Conservation (phyloP, 2,329 filamentous ascomycete species). For the Penicillium sp. region DNA sequence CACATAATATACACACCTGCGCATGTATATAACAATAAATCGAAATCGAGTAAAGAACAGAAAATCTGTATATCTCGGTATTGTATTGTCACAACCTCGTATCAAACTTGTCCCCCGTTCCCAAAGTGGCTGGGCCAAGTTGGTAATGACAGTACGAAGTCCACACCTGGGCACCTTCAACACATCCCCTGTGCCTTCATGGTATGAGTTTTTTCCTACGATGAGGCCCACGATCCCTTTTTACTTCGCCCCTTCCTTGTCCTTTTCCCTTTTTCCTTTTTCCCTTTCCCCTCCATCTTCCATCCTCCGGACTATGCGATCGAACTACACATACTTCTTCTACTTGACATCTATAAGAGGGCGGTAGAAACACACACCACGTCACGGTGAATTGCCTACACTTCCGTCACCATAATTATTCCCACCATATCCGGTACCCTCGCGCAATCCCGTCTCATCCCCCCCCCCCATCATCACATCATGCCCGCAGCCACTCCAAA, state of each 20-base stretch:
- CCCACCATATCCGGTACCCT: conserved; percentile 1
- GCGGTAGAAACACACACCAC: conserved; percentile 14
- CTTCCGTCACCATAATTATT: conserved; percentile 8
- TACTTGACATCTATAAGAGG: conserved; percentile 28
- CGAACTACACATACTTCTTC: conserved; percentile 29
- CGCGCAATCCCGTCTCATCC: background rate
- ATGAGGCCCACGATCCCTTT: conserved; percentile 27
- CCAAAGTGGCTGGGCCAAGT: background rate
- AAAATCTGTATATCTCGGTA: background rate
- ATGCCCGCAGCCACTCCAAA: conserved; percentile 30
- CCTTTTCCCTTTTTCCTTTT: conserved; percentile 15
- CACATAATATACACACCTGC: background rate
- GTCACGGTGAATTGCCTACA: conserved; percentile 21
- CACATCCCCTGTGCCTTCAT: conserved; percentile 16
- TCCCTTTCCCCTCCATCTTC: conserved; percentile 14
- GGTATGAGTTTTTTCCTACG: background rate
- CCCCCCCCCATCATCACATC: conserved; percentile 9
- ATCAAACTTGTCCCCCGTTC: background rate
- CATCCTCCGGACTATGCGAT: conserved; percentile 29
- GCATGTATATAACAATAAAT: background rate
- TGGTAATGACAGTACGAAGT: conserved; percentile 4
- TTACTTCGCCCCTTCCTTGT: conserved; percentile 18
- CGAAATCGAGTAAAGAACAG: background rate
- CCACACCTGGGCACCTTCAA: conserved; percentile 10
- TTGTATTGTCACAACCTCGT: background rate